Evolutionary conservation across 352 stramenopile genomes (phyloP), one percentile per base, ranked within the genome.

Genomic region (Phytophthora constricta): DNA sequence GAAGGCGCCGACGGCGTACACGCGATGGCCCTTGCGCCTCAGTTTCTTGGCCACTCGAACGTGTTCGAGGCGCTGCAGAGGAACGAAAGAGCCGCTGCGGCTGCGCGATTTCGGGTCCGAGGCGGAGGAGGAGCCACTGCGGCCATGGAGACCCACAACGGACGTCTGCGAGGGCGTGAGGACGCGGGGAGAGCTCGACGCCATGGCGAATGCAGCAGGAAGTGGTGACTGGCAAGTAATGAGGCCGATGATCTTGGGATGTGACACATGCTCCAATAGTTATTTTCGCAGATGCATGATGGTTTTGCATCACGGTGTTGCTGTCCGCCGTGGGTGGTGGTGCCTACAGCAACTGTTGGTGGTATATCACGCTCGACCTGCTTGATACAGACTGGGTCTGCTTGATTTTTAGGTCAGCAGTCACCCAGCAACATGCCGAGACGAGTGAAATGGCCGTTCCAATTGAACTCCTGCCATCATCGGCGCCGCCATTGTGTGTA

Each of bases 1-100:
- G 41, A 72, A 80, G n/a, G 76, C 69, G 25, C 58, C 43, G 33
- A 53, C 58, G 25, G 73, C 72, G 68, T 80, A 77, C 11, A 70
- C 16, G 28, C 58, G 64, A 37, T 59, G 72, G 31, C 72, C 65
- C 37, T 60, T 58, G 58, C 69, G 68, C 3, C 65, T 64, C 27
- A 75, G 41, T 28, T 64, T 72, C 42, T 76, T 66, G 41, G 49
- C 50, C 58, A 80, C 69, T 11, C 65, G 65, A 3, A 80, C 53
- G 39, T 45, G 73, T 53, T 80, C 72, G 41, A 77, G 23, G n/a
- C 68, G 68, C 52, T 73, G 65, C 26, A 76, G 53, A 31, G 71
- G 62, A 11, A 57, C 54, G 39, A 70, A 59, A 28, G 60, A 74
- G 34, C 33, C 46, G n/a, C 39, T 62, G 28, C 54, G 58, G 19